Percentiles rank a stretch among this genome's conserved stretches.
These are phyloP conservation scores for Talaromyces trachyspermus DNA, from an alignment of 495 filamentous ascomycete genomes.

Conservation along the genomic window DNA sequence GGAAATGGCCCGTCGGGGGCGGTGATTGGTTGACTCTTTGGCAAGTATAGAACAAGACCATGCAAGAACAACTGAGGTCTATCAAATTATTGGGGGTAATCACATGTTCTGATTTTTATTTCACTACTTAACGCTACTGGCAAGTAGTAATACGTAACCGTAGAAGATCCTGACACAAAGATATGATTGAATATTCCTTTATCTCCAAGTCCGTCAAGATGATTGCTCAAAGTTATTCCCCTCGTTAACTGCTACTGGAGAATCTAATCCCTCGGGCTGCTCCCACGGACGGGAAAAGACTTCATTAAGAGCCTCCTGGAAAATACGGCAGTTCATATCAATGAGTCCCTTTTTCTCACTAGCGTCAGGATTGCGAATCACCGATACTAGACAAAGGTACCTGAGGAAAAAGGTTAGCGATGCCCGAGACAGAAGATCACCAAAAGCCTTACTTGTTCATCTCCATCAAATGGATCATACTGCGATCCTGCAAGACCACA, in stretches of 20 bases:
- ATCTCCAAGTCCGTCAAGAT: too few species aligned
- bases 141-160: too few species aligned
- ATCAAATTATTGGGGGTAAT: too few species aligned
- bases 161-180: too few species aligned
- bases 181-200: too few species aligned
- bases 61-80: too few species aligned
- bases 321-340: constrained; percentile 55
- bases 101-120: too few species aligned
- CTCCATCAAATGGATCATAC: constrained; percentile 78
- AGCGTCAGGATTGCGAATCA: constrained; percentile 58
- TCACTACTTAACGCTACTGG: too few species aligned
- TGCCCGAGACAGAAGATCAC: background rate
- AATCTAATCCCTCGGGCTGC: background rate
- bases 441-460: constrained; percentile 80
- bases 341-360: constrained; percentile 51
- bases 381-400: constrained; percentile 64
- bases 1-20: too few species aligned
- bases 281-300: constrained; percentile 47
- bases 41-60: too few species aligned
- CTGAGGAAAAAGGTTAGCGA: constrained; percentile 18
- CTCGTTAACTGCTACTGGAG: background rate
- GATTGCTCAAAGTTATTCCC: background rate
- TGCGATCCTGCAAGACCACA: constrained; percentile 71
- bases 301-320: constrained; percentile 51
- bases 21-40: too few species aligned